These are phyloP conservation scores for Angomonas ambiguus DNA, from an alignment of 208 protist species.

Conservation along the genomic window DNA sequence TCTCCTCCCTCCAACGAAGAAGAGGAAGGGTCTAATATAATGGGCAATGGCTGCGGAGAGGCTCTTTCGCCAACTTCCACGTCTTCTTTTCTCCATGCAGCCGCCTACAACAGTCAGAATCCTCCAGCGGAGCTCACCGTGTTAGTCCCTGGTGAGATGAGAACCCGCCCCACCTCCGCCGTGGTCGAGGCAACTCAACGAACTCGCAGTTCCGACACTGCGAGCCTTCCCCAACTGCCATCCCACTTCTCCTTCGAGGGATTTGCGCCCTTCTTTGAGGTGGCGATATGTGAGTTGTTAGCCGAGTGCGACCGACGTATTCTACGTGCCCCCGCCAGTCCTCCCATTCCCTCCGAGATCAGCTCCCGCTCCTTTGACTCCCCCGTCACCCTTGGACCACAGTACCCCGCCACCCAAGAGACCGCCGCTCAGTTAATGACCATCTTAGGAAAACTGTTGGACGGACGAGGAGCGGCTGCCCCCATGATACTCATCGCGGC, in stretches of 20 bases:
- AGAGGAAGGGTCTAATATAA: conserved; percentile 10
- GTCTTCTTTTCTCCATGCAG: conserved; percentile 8
- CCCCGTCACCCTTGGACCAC: conserved; percentile 14
- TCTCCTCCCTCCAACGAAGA: conserved; percentile 7
- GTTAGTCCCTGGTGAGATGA: not conserved
- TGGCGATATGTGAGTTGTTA: conserved; percentile 73
- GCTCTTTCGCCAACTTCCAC: conserved; percentile 22
- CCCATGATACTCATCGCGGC: conserved; percentile 77
- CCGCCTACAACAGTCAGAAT: not conserved
- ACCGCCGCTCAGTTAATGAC: conserved; percentile 19
- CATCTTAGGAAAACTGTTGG: conserved; percentile 22
- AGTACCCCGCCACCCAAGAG: not conserved
- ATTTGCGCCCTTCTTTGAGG: conserved; percentile 67
- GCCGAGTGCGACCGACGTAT: conserved; percentile 54
- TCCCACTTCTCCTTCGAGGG: conserved; percentile 29
- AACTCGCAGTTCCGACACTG: no score
- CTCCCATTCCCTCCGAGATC: not conserved
- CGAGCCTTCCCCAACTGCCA: not conserved
- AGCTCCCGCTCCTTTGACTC: conserved; percentile 48
- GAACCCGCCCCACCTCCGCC: not conserved
- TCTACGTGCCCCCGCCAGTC: conserved; percentile 42
- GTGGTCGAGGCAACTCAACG: not conserved
- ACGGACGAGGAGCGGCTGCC: conserved; percentile 27
- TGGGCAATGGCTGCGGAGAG: conserved; percentile 34
- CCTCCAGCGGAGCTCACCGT: not conserved